Percentiles rank a stretch among this genome's conserved stretches.
These are phyloP conservation scores for Candida loeiensis DNA, from an alignment of 805 yeast species.

Conservation along the genomic window DNA sequence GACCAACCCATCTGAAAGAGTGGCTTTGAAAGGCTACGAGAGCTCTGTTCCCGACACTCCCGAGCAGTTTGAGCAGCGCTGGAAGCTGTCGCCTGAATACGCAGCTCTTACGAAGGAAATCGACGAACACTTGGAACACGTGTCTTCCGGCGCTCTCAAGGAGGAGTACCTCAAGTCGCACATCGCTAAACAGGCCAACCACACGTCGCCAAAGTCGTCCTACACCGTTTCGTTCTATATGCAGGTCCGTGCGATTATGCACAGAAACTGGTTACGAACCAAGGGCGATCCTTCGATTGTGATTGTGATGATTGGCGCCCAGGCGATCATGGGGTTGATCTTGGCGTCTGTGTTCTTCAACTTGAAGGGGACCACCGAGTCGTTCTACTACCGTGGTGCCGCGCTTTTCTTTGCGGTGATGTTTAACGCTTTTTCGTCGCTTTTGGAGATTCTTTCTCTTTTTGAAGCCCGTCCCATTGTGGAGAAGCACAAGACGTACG, in stretches of 20 bases:
- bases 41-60: constrained; percentile 42
- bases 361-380: constrained; percentile 37
- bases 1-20: constrained; percentile 52
- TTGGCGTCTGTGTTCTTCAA: constrained; percentile 59
- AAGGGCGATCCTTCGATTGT: constrained; percentile 49
- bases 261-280: constrained; percentile 47
- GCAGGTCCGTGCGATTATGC: constrained; percentile 48
- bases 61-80: constrained; percentile 22
- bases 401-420: constrained; percentile 64
- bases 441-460: constrained; percentile 53
- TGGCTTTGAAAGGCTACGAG: constrained; percentile 41
- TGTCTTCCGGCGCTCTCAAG: constrained; percentile 13
- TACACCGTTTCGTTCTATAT: constrained; percentile 48
- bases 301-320: constrained; percentile 40
- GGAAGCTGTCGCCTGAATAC: constrained; percentile 47
- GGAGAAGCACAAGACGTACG: constrained; percentile 56
- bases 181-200: constrained; percentile 19
- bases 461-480: constrained; percentile 56
- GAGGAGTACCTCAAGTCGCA: constrained; percentile 23
- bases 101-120: constrained; percentile 14
- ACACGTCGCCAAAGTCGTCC: constrained; percentile 43
- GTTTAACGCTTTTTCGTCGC: constrained; percentile 59
- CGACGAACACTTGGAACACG: constrained; percentile 11
- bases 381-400: constrained; percentile 57
- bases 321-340: constrained; percentile 51